Percentiles rank a stretch among this genome's conserved stretches.
Evolutionary conservation across 1,139 yeast genomes (phyloP).

Genomic region (Candida sp.): DNA sequence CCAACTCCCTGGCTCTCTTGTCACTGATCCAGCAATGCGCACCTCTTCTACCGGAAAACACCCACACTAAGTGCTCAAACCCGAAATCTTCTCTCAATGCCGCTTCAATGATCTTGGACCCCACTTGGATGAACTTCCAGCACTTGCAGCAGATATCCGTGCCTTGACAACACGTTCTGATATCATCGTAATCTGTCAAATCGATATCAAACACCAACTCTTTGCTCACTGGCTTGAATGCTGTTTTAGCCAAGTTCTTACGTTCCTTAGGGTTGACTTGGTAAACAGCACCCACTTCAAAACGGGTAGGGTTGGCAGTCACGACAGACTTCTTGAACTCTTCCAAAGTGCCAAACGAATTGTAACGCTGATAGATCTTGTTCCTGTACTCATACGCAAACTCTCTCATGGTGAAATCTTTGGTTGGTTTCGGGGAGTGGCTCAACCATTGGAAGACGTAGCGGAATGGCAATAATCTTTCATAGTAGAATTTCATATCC

Average conservation of each 20-base stretch:
- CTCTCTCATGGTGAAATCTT: conserved; percentile 86
- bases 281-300: conserved; percentile 95
- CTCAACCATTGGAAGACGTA: conserved; percentile 86
- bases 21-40: conserved; percentile 99
- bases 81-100: conserved; percentile 91
- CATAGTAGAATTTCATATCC: conserved; percentile 80
- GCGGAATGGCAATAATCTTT: conserved; percentile 71
- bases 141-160: conserved; percentile 88
- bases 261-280: conserved; percentile 86
- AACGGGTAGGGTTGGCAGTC: conserved; percentile 82
- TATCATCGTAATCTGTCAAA: conserved; percentile 94
- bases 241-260: conserved; percentile 76
- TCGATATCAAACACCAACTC: conserved; percentile 97
- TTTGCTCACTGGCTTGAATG: conserved; percentile 81
- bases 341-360: conserved; percentile 66
- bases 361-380: conserved; percentile 90
- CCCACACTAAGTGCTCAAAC: conserved; percentile 88
- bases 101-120: conserved; percentile 73
- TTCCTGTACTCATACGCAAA: conserved; percentile 89
- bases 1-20: conserved; percentile 72
- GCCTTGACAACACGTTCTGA: conserved; percentile 92
- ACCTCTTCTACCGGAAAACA: conserved; percentile 98
- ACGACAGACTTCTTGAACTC: conserved; percentile 81
- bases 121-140: conserved; percentile 94
- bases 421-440: conserved; percentile 74